A percentile compares a stretch with the other conserved stretches of the same genome.
Conservation (phyloP, 148 eudicot genomes). For the Camellia sinensis region DNA sequence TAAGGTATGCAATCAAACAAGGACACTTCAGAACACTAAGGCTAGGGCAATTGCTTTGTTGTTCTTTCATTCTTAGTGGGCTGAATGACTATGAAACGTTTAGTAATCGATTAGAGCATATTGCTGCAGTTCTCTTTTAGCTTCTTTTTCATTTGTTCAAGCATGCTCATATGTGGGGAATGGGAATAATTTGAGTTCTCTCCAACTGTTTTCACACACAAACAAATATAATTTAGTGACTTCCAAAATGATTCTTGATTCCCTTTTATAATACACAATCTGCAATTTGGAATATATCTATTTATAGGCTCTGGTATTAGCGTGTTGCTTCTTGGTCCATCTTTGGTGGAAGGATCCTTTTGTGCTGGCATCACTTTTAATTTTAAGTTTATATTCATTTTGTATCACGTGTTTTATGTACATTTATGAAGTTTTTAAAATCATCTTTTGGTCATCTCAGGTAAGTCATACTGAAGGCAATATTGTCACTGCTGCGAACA, state of each 20-base stretch:
- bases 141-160: not conserved
- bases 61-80: not conserved
- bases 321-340: not conserved
- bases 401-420: not conserved
- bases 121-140: not conserved
- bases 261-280: not conserved
- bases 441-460: conserved; percentile 32
- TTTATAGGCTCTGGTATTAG: not conserved
- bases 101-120: not conserved
- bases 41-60: not conserved
- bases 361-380: not conserved
- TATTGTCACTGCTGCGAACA: conserved; percentile 17
- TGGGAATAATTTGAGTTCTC: not conserved
- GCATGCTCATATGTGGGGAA: not conserved
- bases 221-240: no score
- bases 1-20: not conserved
- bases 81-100: not conserved
- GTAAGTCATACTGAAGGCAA: conserved; percentile 31
- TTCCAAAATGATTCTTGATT: not conserved
- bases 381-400: not conserved
- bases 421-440: not conserved
- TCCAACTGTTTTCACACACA: no score
- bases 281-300: not conserved
- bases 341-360: not conserved
- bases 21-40: not conserved